Conservation (phyloP, 306 rosid genomes). For the Dicorynia guianensis region DNA sequence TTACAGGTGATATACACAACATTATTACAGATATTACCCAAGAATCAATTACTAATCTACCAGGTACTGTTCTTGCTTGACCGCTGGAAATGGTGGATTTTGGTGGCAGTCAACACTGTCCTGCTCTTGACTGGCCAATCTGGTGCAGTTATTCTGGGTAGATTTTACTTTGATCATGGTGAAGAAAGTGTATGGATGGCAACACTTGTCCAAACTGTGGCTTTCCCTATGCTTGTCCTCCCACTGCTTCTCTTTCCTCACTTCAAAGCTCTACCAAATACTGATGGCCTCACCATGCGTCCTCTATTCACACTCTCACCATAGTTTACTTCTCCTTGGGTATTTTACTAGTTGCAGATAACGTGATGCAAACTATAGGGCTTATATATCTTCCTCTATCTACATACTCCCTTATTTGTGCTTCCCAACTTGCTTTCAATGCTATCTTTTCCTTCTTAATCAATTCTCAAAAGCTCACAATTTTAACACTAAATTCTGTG, state of each 20-base stretch:
- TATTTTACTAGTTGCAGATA: slow-evolving; percentile 58
- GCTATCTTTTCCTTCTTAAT: slow-evolving; percentile 72
- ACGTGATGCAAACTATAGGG: slow-evolving; percentile 63
- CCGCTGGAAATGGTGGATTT: slow-evolving; percentile 69
- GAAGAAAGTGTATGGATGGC: slow-evolving; percentile 78
- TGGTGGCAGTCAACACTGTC: slow-evolving; percentile 60
- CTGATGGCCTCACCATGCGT: neutral
- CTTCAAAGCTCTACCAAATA: slow-evolving; percentile 28
- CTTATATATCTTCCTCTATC: slow-evolving; percentile 74
- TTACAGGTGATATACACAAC: neutral
- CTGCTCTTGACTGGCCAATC: slow-evolving; percentile 72
- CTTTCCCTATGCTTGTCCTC: slow-evolving; percentile 64
- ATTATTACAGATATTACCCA: slow-evolving; percentile 6
- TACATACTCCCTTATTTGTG: slow-evolving; percentile 75
- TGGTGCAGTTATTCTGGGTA: slow-evolving; percentile 71
- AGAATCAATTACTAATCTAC: neutral
- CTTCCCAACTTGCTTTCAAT: slow-evolving; percentile 76
- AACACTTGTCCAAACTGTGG: slow-evolving; percentile 70
- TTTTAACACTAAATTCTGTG: slow-evolving; percentile 62
- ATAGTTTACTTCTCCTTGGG: slow-evolving; percentile 62
- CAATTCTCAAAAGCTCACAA: slow-evolving; percentile 72
- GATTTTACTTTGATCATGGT: slow-evolving; percentile 73
- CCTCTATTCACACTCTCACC: slow-evolving; percentile 45
- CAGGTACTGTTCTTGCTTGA: slow-evolving; percentile 37
- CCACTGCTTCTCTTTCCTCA: slow-evolving; percentile 58